Percentiles rank a stretch among this genome's conserved stretches.
phyloP scores from a whole-genome alignment of 2,329 filamentous ascomycete species.

The Beauveria medogensis region DNA sequence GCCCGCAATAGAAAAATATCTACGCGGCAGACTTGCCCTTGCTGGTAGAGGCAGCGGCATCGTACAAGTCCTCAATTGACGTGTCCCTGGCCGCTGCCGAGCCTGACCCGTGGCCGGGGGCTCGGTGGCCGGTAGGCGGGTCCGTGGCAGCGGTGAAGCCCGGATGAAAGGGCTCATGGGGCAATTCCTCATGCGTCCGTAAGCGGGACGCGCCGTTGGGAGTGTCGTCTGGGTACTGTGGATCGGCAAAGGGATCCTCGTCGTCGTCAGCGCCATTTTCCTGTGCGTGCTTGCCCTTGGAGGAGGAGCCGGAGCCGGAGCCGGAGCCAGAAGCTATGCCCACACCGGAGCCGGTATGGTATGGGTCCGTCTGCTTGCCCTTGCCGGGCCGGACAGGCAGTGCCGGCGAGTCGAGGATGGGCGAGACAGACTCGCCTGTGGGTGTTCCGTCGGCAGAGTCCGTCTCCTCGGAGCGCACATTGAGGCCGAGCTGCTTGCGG shows the following conservation, averaged over 20 bases:
- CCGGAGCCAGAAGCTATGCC: conserved; percentile 16
- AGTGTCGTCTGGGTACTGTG: conserved; percentile 14
- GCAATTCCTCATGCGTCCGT: conserved; percentile 18
- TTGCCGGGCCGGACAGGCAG: conserved; percentile 21
- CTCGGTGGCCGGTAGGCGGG: not conserved
- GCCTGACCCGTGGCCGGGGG: not conserved
- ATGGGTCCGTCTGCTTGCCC: conserved; percentile 23
- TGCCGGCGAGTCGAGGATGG: conserved; percentile 8
- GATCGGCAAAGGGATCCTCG: conserved; percentile 26
- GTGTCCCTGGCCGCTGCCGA: not conserved
- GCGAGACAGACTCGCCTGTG: not conserved
- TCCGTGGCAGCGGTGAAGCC: conserved; percentile 21
- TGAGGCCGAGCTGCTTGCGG: conserved; percentile 43
- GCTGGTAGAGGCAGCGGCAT: not conserved
- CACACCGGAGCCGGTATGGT: conserved; percentile 16
- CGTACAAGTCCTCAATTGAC: conserved; percentile 7
- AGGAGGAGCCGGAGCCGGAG: conserved; percentile 14
- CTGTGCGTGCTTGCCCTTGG: conserved; percentile 13
- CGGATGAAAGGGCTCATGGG: conserved; percentile 31
- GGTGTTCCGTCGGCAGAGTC: conserved; percentile 16
- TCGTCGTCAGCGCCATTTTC: conserved; percentile 11
- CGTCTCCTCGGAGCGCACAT: conserved; percentile 21
- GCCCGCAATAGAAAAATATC: too few relatives aligned
- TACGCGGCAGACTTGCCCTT: not conserved
- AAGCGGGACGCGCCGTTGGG: not conserved